phyloP scores from a whole-genome alignment of 2,329 filamentous ascomycete species.

The Exophiala alcalophila region DNA sequence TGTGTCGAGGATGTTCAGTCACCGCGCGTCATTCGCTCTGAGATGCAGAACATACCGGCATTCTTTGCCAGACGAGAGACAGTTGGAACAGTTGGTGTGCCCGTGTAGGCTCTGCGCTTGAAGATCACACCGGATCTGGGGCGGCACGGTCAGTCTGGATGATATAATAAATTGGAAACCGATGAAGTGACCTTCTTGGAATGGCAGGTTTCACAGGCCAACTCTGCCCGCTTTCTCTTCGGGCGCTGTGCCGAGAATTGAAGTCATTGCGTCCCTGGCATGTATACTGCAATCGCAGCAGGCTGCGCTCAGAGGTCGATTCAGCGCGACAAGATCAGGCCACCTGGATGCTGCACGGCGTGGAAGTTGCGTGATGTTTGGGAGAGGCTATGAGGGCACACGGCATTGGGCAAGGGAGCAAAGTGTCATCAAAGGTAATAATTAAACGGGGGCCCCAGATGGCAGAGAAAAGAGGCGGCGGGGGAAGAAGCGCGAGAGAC shows the following conservation, averaged over 20 bases:
- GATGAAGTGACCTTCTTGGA: constrained; percentile 18
- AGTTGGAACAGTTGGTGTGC: constrained; percentile 5
- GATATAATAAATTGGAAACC: too few relatives aligned
- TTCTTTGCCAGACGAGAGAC: constrained; percentile 1
- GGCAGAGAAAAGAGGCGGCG: too few relatives aligned
- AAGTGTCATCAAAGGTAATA: too few relatives aligned
- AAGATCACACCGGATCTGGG: constrained; percentile 14
- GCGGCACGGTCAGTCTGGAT: too few relatives aligned
- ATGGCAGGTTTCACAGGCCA: constrained; percentile 10
- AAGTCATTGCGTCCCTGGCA: constrained; percentile 4
- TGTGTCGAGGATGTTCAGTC: too few relatives aligned
- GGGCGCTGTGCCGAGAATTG: constrained; percentile 6
- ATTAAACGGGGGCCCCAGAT: too few relatives aligned
- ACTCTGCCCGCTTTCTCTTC: constrained; percentile 8
- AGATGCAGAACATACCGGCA: constrained; percentile 9
- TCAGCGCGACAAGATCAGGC: not conserved
- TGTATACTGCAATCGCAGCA: not conserved
- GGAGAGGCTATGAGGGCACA: too few relatives aligned
- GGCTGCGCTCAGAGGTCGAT: not conserved
- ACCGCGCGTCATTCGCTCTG: too few relatives aligned
- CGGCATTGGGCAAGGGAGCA: too few relatives aligned
- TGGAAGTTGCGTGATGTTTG: too few relatives aligned
- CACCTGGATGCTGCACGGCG: too few relatives aligned
- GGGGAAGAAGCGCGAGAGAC: too few relatives aligned
- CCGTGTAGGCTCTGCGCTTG: constrained; percentile 5